Evolutionary conservation across 2,329 filamentous ascomycete genomes (phyloP).

Genomic region (Blastomyces emzantsi): DNA sequence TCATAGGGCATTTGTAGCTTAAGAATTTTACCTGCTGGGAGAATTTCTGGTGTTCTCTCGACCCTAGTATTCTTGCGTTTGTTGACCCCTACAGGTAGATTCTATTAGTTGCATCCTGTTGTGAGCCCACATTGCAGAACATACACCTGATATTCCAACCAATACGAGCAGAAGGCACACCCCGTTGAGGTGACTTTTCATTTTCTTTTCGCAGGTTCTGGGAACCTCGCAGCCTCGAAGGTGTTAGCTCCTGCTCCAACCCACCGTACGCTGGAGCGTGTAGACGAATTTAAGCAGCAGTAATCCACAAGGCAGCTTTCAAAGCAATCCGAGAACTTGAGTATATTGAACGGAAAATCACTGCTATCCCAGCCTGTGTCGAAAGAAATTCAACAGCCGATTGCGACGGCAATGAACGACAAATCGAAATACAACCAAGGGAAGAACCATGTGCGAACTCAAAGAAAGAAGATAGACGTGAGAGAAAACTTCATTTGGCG

Average conservation of each 20-base stretch:
- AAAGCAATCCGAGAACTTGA: background rate
- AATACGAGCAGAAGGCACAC: constrained; percentile 3
- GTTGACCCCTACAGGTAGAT: background rate
- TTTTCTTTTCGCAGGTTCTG: background rate
- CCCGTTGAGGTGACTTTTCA: background rate
- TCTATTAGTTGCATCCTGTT: background rate
- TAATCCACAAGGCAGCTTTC: background rate
- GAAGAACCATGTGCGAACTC: background rate
- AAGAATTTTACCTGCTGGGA: background rate
- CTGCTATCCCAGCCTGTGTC: background rate
- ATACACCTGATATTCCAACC: constrained; percentile 4
- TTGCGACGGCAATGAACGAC: background rate
- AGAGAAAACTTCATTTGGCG: background rate
- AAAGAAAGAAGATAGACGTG: background rate
- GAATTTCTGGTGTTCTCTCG: background rate
- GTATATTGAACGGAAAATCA: background rate
- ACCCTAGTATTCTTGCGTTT: background rate
- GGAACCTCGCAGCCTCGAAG: background rate
- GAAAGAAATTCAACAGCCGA: too few species aligned
- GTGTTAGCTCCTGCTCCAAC: background rate
- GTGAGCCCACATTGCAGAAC: background rate
- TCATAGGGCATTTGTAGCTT: background rate
- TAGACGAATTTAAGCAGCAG: background rate
- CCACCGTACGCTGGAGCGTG: background rate
- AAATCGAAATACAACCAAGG: background rate